These are phyloP conservation scores for Boletus smithii DNA, from an alignment of 1,284 basidiomycete species.

Conservation along the genomic window DNA sequence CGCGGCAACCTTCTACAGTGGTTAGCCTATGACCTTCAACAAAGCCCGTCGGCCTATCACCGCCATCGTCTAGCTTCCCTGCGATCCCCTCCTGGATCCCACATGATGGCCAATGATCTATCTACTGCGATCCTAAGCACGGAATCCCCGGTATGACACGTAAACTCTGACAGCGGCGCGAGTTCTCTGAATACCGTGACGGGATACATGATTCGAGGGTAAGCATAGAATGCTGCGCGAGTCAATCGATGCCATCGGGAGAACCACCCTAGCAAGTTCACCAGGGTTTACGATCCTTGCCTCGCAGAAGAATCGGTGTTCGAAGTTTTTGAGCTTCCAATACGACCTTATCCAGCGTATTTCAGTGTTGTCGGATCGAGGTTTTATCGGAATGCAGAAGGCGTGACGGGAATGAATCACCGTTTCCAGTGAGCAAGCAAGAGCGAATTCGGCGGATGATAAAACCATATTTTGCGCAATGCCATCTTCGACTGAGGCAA, in stretches of 20 bases:
- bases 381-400: conserved; percentile 17
- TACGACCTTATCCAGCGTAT: conserved; percentile 17
- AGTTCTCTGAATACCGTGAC: conserved; percentile 17
- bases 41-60: conserved; percentile 25
- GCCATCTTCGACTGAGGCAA: conserved; percentile 9
- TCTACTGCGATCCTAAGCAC: conserved; percentile 10
- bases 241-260: conserved; percentile 35
- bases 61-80: conserved; percentile 24
- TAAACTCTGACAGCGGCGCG: conserved; percentile 33
- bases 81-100: conserved; percentile 17
- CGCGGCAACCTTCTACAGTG: conserved; percentile 23
- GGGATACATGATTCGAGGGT: conserved; percentile 33
- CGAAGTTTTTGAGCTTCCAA: conserved; percentile 20
- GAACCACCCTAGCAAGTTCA: conserved; percentile 17
- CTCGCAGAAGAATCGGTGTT: conserved; percentile 16
- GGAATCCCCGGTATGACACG: conserved; percentile 22
- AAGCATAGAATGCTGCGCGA: conserved; percentile 17
- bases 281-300: conserved; percentile 15
- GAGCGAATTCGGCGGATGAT: conserved; percentile 21
- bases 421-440: conserved; percentile 27
- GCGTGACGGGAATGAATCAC: conserved; percentile 30
- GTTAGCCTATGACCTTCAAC: conserved; percentile 15
- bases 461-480: conserved; percentile 6
- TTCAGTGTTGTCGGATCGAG: conserved; percentile 23
- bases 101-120: conserved; percentile 9